Evolutionary conservation across 257 asterid genomes (phyloP).

Genomic region (Coffea canephora): DNA sequence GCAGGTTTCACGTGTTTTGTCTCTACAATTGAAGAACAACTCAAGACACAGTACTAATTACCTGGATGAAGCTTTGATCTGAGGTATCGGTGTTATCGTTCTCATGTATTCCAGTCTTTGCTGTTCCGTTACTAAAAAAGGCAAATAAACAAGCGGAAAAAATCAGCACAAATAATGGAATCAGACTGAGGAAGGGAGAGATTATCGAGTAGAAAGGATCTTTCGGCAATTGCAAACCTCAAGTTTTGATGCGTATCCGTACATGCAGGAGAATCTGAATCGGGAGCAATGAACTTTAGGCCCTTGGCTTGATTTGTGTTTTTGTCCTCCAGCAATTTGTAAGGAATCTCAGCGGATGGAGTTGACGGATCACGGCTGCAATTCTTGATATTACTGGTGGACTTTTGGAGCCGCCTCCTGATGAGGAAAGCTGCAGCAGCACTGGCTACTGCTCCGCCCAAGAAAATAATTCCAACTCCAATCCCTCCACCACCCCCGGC

Average conservation of each 20-base stretch:
- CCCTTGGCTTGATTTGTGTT: constrained; percentile 22
- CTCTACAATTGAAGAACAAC: too few species aligned
- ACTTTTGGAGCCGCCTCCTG: constrained; percentile 31
- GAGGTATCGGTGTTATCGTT: constrained; percentile 1
- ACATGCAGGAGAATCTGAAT: constrained; percentile 3
- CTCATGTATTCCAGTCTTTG: background rate
- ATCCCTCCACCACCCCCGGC: constrained; percentile 36
- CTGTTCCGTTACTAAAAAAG: constrained; percentile 17
- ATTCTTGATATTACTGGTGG: constrained; percentile 19
- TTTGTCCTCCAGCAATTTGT: constrained; percentile 16
- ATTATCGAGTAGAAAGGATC: background rate
- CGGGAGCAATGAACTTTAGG: constrained; percentile 4
- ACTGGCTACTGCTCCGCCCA: constrained; percentile 67
- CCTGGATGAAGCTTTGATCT: constrained; percentile 24
- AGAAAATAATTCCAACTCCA: constrained; percentile 45
- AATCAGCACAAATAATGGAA: background rate
- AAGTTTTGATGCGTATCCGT: background rate
- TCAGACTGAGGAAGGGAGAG: background rate
- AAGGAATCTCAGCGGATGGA: background rate
- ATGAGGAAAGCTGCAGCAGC: constrained; percentile 51
- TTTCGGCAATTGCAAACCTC: constrained; percentile 4
- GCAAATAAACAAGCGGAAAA: background rate
- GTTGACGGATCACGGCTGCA: constrained; percentile 1
- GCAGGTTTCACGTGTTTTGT: background rate
- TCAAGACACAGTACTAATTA: constrained; percentile 1